phyloP scores from a whole-genome alignment of 495 filamentous ascomycete species.

The Bacidia rubella region DNA sequence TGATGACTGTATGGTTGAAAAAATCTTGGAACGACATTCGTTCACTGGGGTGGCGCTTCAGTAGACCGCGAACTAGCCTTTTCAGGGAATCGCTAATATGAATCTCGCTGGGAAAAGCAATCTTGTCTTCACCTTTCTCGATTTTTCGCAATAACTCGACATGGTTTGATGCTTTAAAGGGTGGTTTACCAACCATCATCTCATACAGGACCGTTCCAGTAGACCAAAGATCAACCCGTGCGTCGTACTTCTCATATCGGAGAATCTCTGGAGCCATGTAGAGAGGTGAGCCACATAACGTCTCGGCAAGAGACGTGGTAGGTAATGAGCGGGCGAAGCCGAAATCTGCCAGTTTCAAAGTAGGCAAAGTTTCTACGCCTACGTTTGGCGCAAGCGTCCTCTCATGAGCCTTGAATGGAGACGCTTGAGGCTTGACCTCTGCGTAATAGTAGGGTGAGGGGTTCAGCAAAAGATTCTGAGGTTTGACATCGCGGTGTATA shows the following conservation, averaged over 20 bases:
- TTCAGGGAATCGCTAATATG: conserved; percentile 66
- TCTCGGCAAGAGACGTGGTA: conserved; percentile 81
- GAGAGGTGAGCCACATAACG: conserved; percentile 90
- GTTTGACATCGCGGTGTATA: conserved; percentile 95
- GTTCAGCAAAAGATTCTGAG: conserved; percentile 85
- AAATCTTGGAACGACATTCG: conserved; percentile 72
- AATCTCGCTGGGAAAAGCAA: conserved; percentile 65
- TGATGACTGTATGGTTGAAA: conserved; percentile 61
- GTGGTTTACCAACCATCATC: conserved; percentile 83
- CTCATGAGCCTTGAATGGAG: conserved; percentile 52
- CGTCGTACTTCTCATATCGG: conserved; percentile 93
- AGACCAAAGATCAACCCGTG: conserved; percentile 94
- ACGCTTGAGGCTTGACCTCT: conserved; percentile 31
- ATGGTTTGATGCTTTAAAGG: conserved; percentile 85
- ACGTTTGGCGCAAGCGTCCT: conserved; percentile 66
- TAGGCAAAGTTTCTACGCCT: conserved; percentile 76
- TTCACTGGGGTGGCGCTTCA: conserved; percentile 76
- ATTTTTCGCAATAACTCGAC: conserved; percentile 88
- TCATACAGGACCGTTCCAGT: conserved; percentile 90
- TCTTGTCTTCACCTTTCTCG: conserved; percentile 68
- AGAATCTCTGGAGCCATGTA: conserved; percentile 99
- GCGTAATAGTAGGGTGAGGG: conserved; percentile 59
- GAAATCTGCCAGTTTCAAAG: conserved; percentile 96
- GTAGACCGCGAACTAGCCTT: conserved; percentile 58
- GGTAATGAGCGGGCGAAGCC: conserved; percentile 89